These are phyloP conservation scores for Thielaviopsis populi DNA, from an alignment of 2,329 filamentous ascomycete genomes.

Conservation along the genomic window DNA sequence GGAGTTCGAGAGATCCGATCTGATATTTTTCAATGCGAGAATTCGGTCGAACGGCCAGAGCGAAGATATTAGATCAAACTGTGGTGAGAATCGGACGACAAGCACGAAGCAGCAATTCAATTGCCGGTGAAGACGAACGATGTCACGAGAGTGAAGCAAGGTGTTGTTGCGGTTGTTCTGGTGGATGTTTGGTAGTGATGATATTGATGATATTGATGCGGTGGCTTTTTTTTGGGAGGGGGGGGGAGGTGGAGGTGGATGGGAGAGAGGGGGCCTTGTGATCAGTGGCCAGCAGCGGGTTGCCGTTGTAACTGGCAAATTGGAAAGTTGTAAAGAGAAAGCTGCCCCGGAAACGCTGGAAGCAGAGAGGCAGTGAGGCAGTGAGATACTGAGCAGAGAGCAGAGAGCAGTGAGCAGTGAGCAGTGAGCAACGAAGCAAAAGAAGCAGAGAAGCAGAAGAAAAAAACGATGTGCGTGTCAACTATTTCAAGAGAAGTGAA, in stretches of 20 bases:
- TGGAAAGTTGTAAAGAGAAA: neutral
- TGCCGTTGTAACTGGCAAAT: slow-evolving; percentile 1
- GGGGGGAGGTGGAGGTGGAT: neutral
- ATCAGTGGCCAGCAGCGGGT: neutral
- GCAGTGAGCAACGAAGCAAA: neutral
- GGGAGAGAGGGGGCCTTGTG: neutral
- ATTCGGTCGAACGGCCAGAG: slow-evolving; percentile 12
- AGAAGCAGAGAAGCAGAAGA: neutral
- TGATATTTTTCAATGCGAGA: slow-evolving; percentile 16
- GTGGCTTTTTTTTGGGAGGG: neutral
- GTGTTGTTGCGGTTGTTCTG: neutral
- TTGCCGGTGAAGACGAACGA: slow-evolving; percentile 3
- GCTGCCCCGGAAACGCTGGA: neutral
- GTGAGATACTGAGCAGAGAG: neutral
- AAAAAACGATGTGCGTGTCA: neutral
- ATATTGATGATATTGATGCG: neutral
- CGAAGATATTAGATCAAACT: slow-evolving; percentile 4
- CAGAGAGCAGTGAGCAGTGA: neutral
- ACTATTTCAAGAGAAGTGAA: slow-evolving; percentile 6
- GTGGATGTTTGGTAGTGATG: neutral
- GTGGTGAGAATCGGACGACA: slow-evolving; percentile 4
- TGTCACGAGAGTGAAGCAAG: neutral
- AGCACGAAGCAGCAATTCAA: slow-evolving; percentile 11
- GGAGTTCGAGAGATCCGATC: slow-evolving; percentile 12
- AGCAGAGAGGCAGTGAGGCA: neutral